phyloP scores from a whole-genome alignment of 2,329 filamentous ascomycete species.

The Pleurostoma richardsiae region DNA sequence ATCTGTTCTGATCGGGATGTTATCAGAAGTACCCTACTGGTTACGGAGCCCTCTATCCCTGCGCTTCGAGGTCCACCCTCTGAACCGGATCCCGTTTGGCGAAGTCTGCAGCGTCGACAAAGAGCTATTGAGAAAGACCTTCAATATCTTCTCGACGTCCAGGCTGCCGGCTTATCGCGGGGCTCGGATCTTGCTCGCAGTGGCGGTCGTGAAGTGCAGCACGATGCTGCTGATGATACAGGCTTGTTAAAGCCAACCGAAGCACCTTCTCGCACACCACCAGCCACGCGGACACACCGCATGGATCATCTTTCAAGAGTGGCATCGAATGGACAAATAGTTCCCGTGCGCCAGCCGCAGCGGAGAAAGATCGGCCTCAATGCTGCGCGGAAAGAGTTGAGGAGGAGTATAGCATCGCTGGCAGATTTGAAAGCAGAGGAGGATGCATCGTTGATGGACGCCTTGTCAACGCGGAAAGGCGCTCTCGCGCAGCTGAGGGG shows the following conservation, averaged over 20 bases:
- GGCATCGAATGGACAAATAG: constrained; percentile 38
- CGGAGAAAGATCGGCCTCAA: constrained; percentile 50
- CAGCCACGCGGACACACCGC: constrained; percentile 16
- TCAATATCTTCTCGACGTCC: constrained; percentile 42
- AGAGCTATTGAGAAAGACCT: constrained; percentile 39
- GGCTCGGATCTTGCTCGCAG: constrained; percentile 19
- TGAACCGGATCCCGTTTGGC: constrained; percentile 40
- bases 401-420: constrained; percentile 57
- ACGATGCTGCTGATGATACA: no score
- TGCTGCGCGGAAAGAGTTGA: constrained; percentile 60
- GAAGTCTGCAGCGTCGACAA: constrained; percentile 39
- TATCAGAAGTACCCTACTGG: constrained; percentile 31
- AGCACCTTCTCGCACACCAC: constrained; percentile 29
- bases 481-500: constrained; percentile 54
- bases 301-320: no score
- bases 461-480: constrained; percentile 50
- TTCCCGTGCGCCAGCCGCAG: constrained; percentile 57
- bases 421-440: constrained; percentile 65
- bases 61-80: constrained; percentile 11
- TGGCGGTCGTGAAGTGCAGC: no score
- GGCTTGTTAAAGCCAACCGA: no score
- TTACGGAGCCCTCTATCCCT: constrained; percentile 8
- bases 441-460: constrained; percentile 51
- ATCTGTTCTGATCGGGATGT: constrained; percentile 8
- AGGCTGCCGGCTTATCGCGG: constrained; percentile 33